These are phyloP conservation scores for Pichia membranifaciens DNA, from an alignment of 805 yeast genomes.

Conservation along the genomic window DNA sequence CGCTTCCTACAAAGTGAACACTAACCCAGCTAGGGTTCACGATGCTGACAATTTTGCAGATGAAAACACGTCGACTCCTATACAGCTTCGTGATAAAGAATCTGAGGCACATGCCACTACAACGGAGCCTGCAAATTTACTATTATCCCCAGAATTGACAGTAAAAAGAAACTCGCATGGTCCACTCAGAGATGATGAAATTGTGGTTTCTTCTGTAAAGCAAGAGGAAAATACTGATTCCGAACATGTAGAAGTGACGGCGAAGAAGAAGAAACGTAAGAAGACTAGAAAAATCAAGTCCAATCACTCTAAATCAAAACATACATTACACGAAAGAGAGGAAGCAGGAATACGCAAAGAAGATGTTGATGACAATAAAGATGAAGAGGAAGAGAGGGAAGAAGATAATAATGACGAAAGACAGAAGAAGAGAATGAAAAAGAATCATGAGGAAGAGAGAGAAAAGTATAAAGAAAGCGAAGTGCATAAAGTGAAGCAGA, in stretches of 20 bases:
- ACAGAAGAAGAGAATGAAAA: slow-evolving; percentile 3
- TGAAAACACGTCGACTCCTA: too few species aligned
- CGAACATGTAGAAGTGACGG: too few species aligned
- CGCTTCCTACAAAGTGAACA: too few species aligned
- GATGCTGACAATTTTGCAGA: too few species aligned
- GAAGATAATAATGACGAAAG: slow-evolving; percentile 4
- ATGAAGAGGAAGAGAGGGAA: not conserved
- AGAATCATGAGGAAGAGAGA: not conserved
- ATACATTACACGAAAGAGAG: not conserved
- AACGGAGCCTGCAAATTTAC: too few species aligned
- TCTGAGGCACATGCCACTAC: too few species aligned
- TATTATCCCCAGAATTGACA: too few species aligned
- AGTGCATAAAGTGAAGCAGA: not conserved
- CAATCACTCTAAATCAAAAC: not conserved
- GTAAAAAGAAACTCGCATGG: too few species aligned
- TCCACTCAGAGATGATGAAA: too few species aligned
- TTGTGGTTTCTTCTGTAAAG: too few species aligned
- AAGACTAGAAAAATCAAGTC: not conserved
- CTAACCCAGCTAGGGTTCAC: too few species aligned
- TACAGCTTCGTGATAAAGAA: too few species aligned
- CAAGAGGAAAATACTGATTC: slow-evolving; percentile 10
- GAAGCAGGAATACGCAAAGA: not conserved
- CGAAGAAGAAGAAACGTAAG: not conserved
- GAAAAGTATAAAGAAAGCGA: slow-evolving; percentile 3
- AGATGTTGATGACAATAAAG: not conserved